Base-by-base conservation (phyloP, 768 basidiomycete genomes). In the Amanita inopinata region DNA sequence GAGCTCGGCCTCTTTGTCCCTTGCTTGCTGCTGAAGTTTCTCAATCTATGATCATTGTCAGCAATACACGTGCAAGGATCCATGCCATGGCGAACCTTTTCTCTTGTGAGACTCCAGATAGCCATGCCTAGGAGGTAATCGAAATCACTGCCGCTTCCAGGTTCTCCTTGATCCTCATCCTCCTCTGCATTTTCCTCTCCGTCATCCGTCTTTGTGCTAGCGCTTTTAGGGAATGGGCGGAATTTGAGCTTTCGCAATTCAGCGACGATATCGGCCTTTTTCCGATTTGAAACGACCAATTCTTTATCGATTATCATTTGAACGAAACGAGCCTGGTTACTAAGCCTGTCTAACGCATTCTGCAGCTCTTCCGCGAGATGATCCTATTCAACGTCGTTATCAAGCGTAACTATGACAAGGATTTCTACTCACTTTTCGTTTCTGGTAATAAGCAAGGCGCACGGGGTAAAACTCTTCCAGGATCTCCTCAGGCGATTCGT, bases 121-220 rank as follows among this genome's bases (percentile, higher is more conserved):
- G 90, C 67, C 94, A 99, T 98, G 11, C 88, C 80, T 46, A 99
- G 66, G 39, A 99, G 63, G 61, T 99, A 98, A 57, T 99, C 93
- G 56, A 71, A 99, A 62, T 97, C 60, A 20, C 65, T 69, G 3
- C 55, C 65, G 6, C 56, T 55, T 1, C 50, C 37, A 6, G 51
- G 64, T 0, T 60, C 74, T 10, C 66, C 78, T 5, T 71, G 74
- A 2, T 72, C 75, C 1, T 69, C 73, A 3, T 68, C 74, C 5
- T 71, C 71, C 0, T 76, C 75, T 8, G 55, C 63, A 4, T 68
- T 68, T 9, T 76, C 71, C 30, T 44, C 43, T 17, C 37, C 33
- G n/a, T 37, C 43, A 9, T 20, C 33, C 4, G 24, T 35, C 25
- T 44, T 37, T 15, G 43, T 2, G 72, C 67, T 7, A 65, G 66